phyloP scores from a whole-genome alignment of 805 yeast genomes.

The Candida hungchunana region DNA sequence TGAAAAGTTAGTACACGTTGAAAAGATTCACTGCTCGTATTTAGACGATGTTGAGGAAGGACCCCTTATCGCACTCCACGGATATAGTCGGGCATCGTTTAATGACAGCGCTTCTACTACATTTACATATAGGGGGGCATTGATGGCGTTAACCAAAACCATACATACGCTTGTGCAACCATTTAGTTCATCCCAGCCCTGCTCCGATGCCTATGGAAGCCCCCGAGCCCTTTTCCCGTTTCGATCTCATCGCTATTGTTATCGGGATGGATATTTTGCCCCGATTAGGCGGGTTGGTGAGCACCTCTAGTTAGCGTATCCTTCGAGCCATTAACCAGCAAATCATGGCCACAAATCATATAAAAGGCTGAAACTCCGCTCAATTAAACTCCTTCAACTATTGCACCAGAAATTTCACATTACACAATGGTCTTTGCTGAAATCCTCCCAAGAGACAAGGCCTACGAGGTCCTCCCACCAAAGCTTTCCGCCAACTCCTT shows the following conservation, averaged over 20 bases:
- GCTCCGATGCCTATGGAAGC: not conserved
- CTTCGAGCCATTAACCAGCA: not conserved
- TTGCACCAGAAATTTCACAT: not conserved
- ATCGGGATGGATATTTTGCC: conserved; percentile 3
- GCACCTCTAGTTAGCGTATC: not conserved
- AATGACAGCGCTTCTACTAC: too few species aligned
- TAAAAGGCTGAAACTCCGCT: not conserved
- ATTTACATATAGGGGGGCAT: too few species aligned
- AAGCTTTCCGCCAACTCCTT: conserved; percentile 60
- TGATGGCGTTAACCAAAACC: too few species aligned
- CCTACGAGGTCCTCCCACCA: conserved; percentile 54
- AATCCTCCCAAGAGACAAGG: conserved; percentile 50
- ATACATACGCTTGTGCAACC: too few species aligned
- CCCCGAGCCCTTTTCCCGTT: not conserved
- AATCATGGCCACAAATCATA: not conserved
- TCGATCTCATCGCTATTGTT: not conserved
- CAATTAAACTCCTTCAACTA: conserved; percentile 1
- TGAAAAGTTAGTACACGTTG: too few species aligned
- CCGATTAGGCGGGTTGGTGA: conserved; percentile 3
- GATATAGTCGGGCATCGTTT: too few species aligned
- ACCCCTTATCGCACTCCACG: too few species aligned
- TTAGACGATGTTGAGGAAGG: not conserved
- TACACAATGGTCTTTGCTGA: conserved; percentile 44
- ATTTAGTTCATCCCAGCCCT: not conserved
- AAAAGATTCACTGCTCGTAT: too few species aligned